These are phyloP conservation scores for Aschersonia sp. DNA, from an alignment of 2,329 filamentous ascomycete genomes.

Conservation along the genomic window DNA sequence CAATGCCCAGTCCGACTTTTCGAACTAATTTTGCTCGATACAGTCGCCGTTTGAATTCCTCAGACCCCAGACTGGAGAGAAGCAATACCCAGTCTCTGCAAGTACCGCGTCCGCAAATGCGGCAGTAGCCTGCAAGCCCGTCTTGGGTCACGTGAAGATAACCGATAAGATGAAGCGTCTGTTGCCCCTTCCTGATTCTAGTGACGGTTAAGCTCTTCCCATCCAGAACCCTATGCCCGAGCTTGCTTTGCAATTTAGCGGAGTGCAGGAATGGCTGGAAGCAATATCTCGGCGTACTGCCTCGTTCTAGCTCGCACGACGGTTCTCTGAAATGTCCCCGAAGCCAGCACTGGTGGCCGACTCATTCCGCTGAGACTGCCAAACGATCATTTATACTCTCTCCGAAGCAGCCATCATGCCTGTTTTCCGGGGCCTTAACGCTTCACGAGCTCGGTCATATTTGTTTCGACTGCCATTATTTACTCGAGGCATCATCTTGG, in stretches of 20 bases:
- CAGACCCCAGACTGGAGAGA: no score
- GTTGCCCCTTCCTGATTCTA: neutral
- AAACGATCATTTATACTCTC: neutral
- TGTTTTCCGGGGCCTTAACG: constrained; percentile 42
- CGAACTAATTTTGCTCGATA: no score
- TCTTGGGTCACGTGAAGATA: neutral
- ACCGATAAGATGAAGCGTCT: neutral
- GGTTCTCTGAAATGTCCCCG: no score
- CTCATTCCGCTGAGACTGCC: no score
- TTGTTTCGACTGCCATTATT: constrained; percentile 75
- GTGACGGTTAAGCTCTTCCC: neutral
- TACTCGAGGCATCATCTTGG: constrained; percentile 54
- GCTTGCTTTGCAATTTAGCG: neutral
- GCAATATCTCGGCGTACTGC: neutral
- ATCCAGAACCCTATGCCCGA: no score
- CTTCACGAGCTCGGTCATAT: constrained; percentile 64
- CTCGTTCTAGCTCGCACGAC: neutral
- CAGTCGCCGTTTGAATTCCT: no score
- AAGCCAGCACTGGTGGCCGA: no score
- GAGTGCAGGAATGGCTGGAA: neutral
- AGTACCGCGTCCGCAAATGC: no score
- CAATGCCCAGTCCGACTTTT: no score
- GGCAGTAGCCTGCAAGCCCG: no score
- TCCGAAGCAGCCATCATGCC: constrained; percentile 4
- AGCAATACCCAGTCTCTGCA: no score